Conservation (phyloP, 1,284 basidiomycete genomes). For the Rhodotorula sp. region DNA sequence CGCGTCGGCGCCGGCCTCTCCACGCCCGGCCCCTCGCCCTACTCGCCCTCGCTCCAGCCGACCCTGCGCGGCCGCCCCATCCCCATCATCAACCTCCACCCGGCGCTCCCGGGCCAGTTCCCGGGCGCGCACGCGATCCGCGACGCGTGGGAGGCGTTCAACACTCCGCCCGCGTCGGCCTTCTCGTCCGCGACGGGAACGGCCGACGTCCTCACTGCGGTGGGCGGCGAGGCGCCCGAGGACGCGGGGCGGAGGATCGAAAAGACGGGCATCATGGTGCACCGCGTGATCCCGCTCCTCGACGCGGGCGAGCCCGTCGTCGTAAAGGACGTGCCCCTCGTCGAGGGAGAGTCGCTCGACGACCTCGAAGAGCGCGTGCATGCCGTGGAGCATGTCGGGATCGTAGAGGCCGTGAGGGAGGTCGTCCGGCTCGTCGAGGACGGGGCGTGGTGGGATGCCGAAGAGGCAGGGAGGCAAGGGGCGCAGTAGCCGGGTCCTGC, state of each 20-base stretch:
- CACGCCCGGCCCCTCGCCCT: slow-evolving; percentile 31
- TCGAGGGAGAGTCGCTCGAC: slow-evolving; percentile 68
- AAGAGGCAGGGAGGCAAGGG: neutral
- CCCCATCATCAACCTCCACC: slow-evolving; percentile 94
- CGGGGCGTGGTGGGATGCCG: slow-evolving; percentile 31
- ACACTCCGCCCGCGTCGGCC: slow-evolving; percentile 58
- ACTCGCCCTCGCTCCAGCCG: neutral
- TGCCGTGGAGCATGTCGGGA: slow-evolving; percentile 80
- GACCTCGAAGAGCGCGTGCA: slow-evolving; percentile 80
- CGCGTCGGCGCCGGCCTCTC: neutral
- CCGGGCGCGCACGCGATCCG: slow-evolving; percentile 90
- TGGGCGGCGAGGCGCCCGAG: neutral
- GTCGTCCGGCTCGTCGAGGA: slow-evolving; percentile 10
- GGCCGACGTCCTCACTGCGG: slow-evolving; percentile 21
- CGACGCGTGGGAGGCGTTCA: slow-evolving; percentile 84
- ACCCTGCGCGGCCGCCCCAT: slow-evolving; percentile 55
- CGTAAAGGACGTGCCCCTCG: slow-evolving; percentile 73
- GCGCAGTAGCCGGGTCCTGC: neutral
- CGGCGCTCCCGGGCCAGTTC: slow-evolving; percentile 81
- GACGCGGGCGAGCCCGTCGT: slow-evolving; percentile 87
- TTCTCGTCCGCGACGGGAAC: neutral
- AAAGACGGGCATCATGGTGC: slow-evolving; percentile 87
- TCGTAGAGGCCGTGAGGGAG: slow-evolving; percentile 66
- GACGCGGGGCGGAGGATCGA: slow-evolving; percentile 51
- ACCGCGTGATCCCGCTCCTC: slow-evolving; percentile 89